Conservation (phyloP, 306 rosid genomes). For the Gillenia trifoliata region DNA sequence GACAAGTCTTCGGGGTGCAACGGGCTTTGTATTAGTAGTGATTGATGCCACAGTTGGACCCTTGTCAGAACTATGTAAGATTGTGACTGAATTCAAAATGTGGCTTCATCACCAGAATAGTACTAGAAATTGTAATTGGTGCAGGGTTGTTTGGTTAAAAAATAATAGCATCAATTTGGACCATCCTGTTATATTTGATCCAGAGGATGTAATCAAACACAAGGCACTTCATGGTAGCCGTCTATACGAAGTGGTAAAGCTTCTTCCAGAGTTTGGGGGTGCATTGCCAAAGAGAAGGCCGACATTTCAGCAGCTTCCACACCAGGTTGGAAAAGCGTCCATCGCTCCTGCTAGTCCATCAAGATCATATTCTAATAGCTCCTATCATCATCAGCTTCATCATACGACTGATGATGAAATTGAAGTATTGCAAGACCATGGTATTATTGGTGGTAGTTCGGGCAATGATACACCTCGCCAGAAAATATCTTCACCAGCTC, state of each 20-base stretch:
- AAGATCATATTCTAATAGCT: too few species aligned
- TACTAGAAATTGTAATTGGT: slow-evolving; percentile 10
- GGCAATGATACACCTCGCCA: background rate
- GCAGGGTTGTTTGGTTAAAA: slow-evolving; percentile 65
- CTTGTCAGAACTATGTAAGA: slow-evolving; percentile 1
- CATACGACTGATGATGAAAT: background rate
- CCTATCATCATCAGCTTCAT: background rate
- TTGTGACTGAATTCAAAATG: slow-evolving; percentile 25
- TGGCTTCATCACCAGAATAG: background rate
- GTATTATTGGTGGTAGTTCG: background rate
- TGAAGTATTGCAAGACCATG: background rate
- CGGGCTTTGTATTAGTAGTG: slow-evolving; percentile 25
- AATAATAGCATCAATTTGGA: slow-evolving; percentile 19
- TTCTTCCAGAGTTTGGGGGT: slow-evolving; percentile 71
- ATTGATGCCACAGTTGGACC: slow-evolving; percentile 27
- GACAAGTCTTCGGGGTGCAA: slow-evolving; percentile 5
- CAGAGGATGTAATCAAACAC: slow-evolving; percentile 38
- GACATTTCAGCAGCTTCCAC: background rate
- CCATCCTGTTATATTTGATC: slow-evolving; percentile 14
- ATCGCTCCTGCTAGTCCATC: background rate
- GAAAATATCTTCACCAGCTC: too few species aligned
- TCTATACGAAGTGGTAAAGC: slow-evolving; percentile 36
- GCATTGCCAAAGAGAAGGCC: slow-evolving; percentile 8
- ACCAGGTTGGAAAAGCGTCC: background rate
- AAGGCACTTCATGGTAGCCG: slow-evolving; percentile 64